Percentiles rank a stretch among this genome's conserved stretches.
phyloP scores from a whole-genome alignment of 2,329 filamentous ascomycete genomes.

The Cordyceps javanica region DNA sequence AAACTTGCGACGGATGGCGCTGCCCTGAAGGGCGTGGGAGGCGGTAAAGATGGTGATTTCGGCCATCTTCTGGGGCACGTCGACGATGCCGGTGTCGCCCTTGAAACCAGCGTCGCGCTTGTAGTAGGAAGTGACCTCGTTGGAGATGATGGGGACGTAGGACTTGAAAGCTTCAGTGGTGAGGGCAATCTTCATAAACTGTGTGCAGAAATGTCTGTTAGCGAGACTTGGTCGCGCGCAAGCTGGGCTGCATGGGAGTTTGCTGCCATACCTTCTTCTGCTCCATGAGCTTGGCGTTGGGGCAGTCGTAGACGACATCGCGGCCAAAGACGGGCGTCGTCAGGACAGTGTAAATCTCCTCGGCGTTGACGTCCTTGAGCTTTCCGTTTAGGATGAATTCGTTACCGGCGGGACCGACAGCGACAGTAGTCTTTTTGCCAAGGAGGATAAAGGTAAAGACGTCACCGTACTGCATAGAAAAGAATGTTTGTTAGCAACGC shows the following conservation, averaged over 20 bases:
- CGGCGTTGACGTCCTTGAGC: constrained; percentile 80
- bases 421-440: constrained; percentile 84
- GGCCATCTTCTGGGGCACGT: constrained; percentile 70
- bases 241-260: neutral
- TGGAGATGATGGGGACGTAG: constrained; percentile 73
- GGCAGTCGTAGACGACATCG: constrained; percentile 86
- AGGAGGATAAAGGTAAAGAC: constrained; percentile 86
- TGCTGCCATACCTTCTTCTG: constrained; percentile 72
- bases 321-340: constrained; percentile 69
- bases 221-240: neutral
- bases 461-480: constrained; percentile 58
- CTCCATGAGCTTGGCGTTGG: constrained; percentile 89
- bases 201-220: constrained; percentile 16
- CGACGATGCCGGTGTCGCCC: constrained; percentile 59
- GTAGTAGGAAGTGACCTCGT: constrained; percentile 69
- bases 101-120: constrained; percentile 62
- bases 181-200: constrained; percentile 78
- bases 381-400: constrained; percentile 91
- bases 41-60: constrained; percentile 89
- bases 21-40: constrained; percentile 77
- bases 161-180: constrained; percentile 66
- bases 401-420: constrained; percentile 73
- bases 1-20: constrained; percentile 74
- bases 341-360: constrained; percentile 81
- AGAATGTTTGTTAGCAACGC: constrained; percentile 39